Evolutionary conservation across 1,139 yeast genomes (phyloP).

Genomic region (Kluyveromyces marxianus): DNA sequence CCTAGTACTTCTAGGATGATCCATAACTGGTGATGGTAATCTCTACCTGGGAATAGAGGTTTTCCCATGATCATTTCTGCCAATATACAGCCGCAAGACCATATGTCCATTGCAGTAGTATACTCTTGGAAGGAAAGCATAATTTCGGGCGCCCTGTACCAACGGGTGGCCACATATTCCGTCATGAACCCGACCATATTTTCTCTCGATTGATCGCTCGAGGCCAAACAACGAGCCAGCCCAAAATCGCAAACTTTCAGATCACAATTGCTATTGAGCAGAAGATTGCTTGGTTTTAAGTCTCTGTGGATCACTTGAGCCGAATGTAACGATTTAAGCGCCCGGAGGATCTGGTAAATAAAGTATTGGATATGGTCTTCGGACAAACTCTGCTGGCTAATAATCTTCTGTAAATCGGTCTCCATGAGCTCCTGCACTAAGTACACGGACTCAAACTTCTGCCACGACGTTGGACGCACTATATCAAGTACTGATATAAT

Average conservation of each 20-base stretch:
- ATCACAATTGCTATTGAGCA: conserved; percentile 85
- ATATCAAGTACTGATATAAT: conserved; percentile 91
- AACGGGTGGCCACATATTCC: conserved; percentile 71
- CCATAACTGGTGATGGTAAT: conserved; percentile 59
- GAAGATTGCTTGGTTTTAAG: conserved; percentile 78
- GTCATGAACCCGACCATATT: conserved; percentile 47
- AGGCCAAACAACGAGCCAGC: conserved; percentile 74
- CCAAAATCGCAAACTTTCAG: conserved; percentile 93
- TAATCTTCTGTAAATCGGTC: conserved; percentile 55
- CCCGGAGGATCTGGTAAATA: conserved; percentile 56
- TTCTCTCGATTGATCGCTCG: conserved; percentile 38
- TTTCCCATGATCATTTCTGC: conserved; percentile 57
- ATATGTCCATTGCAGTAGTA: conserved; percentile 64
- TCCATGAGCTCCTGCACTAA: conserved; percentile 68
- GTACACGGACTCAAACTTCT: conserved; percentile 61
- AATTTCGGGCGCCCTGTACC: conserved; percentile 78
- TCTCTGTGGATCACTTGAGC: conserved; percentile 80
- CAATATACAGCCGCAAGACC: conserved; percentile 75
- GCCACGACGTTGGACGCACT: conserved; percentile 63
- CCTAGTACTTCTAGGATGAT: conserved; percentile 57
- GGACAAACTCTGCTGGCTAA: conserved; percentile 43
- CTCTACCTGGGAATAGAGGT: conserved; percentile 77
- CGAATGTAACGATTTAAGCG: conserved; percentile 55
- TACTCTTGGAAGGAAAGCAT: conserved; percentile 65
- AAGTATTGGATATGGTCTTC: conserved; percentile 67